Conservation (phyloP, 148 eudicot genomes). For the Rhododendron vialii region DNA sequence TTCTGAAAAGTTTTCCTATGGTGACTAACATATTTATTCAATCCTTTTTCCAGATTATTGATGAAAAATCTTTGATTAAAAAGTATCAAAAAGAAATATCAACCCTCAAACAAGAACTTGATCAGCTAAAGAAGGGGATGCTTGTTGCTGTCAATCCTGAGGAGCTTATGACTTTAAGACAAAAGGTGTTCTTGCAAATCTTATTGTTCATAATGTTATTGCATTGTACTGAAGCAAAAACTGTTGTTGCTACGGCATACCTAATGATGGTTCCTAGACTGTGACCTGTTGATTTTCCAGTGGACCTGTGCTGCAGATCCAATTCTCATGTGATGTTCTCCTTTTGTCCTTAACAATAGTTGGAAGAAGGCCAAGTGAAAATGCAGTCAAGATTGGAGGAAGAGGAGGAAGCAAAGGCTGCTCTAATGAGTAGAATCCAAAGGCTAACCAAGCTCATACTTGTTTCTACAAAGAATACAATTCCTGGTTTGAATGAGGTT, state of each 20-base stretch:
- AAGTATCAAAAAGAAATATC: constrained; percentile 95
- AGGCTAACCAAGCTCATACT: constrained; percentile 93
- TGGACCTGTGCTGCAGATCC: not conserved
- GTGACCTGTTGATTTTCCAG: not conserved
- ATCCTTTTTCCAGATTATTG: constrained; percentile 62
- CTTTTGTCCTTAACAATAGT: constrained; percentile 33
- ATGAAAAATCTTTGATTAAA: constrained; percentile 93
- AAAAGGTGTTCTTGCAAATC: constrained; percentile 52
- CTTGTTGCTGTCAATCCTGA: constrained; percentile 83
- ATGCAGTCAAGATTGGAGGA: constrained; percentile 97
- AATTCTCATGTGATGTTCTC: not conserved
- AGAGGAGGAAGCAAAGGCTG: constrained; percentile 98
- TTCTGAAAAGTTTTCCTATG: not conserved
- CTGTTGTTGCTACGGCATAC: not conserved
- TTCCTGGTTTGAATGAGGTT: constrained; percentile 55
- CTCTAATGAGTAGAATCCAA: constrained; percentile 98
- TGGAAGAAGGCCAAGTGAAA: constrained; percentile 98
- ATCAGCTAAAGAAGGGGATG: constrained; percentile 85
- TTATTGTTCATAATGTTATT: not conserved
- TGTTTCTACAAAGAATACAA: constrained; percentile 82
- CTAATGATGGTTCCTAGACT: not conserved
- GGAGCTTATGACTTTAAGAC: constrained; percentile 73
- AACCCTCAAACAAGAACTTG: constrained; percentile 80
- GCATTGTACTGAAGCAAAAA: not conserved
- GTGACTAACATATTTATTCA: constrained; percentile 5